phyloP scores from a whole-genome alignment of 352 stramenopile species.

The Globisporangium alternatum region DNA sequence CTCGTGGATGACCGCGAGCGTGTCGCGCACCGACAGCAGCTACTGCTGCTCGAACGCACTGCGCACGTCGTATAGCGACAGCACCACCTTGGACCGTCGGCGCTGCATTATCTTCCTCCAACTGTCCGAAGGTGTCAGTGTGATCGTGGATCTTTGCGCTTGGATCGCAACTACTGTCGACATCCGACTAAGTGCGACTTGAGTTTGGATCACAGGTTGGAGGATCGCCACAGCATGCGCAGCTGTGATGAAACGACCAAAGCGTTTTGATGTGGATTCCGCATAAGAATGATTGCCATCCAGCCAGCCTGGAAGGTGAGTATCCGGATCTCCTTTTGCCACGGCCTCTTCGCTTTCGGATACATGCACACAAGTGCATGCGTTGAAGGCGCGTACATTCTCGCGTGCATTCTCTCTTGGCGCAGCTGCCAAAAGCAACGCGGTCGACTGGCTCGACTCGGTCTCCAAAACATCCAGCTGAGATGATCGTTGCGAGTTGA shows the following conservation, averaged over 20 bases:
- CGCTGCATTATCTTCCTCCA: slow-evolving; percentile 22
- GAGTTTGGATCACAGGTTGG: too few species aligned
- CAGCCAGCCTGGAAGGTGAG: background rate
- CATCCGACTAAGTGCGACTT: too few species aligned
- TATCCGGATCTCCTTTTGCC: background rate
- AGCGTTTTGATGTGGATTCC: background rate
- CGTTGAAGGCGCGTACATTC: background rate
- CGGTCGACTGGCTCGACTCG: background rate
- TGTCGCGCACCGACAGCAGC: slow-evolving; percentile 48
- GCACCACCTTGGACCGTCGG: slow-evolving; percentile 31
- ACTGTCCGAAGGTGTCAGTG: background rate
- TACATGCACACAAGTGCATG: too few species aligned
- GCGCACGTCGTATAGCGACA: slow-evolving; percentile 38
- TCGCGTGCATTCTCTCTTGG: too few species aligned
- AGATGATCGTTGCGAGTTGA: background rate
- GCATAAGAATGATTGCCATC: background rate
- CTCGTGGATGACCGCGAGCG: slow-evolving; percentile 63
- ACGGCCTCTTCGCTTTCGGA: background rate
- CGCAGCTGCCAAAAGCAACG: background rate
- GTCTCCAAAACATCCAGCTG: slow-evolving; percentile 1
- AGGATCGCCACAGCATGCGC: too few species aligned
- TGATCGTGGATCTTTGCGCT: too few species aligned
- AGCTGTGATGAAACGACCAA: background rate
- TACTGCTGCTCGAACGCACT: slow-evolving; percentile 60
- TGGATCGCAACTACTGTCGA: too few species aligned